Evolutionary conservation across 2,329 filamentous ascomycete genomes (phyloP).

Genomic region (Apiospora rasikravindrae): DNA sequence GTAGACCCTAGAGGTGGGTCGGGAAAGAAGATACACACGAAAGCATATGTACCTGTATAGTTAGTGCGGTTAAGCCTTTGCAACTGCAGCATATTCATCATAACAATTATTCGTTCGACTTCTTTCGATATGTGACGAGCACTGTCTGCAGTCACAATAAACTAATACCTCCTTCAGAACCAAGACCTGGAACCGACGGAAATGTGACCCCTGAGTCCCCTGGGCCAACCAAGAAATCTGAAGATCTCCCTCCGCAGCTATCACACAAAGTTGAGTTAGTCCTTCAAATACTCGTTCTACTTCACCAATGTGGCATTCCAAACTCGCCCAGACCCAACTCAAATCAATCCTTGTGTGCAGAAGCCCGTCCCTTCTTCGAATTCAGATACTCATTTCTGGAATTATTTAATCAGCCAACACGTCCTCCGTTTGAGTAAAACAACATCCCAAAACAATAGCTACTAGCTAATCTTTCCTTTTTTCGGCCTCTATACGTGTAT

Average conservation of each 20-base stretch:
- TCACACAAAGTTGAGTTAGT: too few relatives aligned
- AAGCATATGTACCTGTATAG: background rate
- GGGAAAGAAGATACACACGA: background rate
- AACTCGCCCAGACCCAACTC: too few relatives aligned
- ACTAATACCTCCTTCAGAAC: too few relatives aligned
- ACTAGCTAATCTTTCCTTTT: background rate
- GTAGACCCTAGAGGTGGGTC: background rate
- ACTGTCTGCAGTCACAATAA: too few relatives aligned
- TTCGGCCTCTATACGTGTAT: background rate
- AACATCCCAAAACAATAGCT: background rate
- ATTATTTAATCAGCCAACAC: slow-evolving; percentile 19
- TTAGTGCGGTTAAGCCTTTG: slow-evolving; percentile 1
- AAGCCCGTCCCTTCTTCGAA: slow-evolving; percentile 38
- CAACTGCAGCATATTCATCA: background rate
- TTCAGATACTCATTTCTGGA: slow-evolving; percentile 39
- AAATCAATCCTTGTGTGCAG: background rate
- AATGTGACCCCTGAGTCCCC: too few relatives aligned
- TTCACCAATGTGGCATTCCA: too few relatives aligned
- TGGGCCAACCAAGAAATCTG: too few relatives aligned
- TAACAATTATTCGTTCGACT: background rate
- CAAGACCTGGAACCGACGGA: too few relatives aligned
- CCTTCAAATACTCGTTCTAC: too few relatives aligned
- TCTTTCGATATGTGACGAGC: background rate
- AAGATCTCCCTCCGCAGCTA: too few relatives aligned
- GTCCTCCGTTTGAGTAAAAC: slow-evolving; percentile 9